Conservation (phyloP, 768 basidiomycete genomes). For the Russula compacta region DNA sequence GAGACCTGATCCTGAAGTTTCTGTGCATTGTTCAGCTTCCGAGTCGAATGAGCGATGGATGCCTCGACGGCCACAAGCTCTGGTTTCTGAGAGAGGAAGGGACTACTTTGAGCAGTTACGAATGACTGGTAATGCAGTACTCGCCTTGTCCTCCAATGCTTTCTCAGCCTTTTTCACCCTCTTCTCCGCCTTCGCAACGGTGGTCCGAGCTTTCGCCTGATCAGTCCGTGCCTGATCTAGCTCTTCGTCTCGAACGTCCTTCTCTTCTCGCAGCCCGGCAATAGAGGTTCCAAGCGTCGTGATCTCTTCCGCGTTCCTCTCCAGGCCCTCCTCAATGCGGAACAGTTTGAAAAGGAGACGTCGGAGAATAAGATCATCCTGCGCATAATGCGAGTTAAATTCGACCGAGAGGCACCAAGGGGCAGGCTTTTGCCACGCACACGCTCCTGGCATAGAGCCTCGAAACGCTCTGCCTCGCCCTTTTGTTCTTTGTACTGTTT, state of each 20-base stretch:
- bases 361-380: slow-evolving; percentile 77
- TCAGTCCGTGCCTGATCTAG: slow-evolving; percentile 67
- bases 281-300: slow-evolving; percentile 67
- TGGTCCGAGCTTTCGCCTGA: slow-evolving; percentile 68
- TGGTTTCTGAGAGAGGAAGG: slow-evolving; percentile 52
- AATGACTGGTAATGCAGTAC: slow-evolving; percentile 27
- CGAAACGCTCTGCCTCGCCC: slow-evolving; percentile 83
- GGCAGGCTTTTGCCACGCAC: slow-evolving; percentile 35
- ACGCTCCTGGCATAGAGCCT: slow-evolving; percentile 61
- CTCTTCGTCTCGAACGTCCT: slow-evolving; percentile 58
- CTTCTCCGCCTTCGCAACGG: slow-evolving; percentile 78
- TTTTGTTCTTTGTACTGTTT: slow-evolving; percentile 98
- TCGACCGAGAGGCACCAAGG: background rate
- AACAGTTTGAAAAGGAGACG: slow-evolving; percentile 83
- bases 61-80: slow-evolving; percentile 77
- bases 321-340: slow-evolving; percentile 80
- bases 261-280: slow-evolving; percentile 56
- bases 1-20: slow-evolving; percentile 53
- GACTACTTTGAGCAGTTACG: background rate
- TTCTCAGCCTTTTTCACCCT: slow-evolving; percentile 88
- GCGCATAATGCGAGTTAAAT: slow-evolving; percentile 2
- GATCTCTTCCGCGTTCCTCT: slow-evolving; percentile 60
- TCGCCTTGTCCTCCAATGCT: slow-evolving; percentile 70
- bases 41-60: slow-evolving; percentile 76
- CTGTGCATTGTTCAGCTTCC: slow-evolving; percentile 66